These are phyloP conservation scores for Russula sp. DNA, from an alignment of 768 basidiomycete species.

Conservation along the genomic window DNA sequence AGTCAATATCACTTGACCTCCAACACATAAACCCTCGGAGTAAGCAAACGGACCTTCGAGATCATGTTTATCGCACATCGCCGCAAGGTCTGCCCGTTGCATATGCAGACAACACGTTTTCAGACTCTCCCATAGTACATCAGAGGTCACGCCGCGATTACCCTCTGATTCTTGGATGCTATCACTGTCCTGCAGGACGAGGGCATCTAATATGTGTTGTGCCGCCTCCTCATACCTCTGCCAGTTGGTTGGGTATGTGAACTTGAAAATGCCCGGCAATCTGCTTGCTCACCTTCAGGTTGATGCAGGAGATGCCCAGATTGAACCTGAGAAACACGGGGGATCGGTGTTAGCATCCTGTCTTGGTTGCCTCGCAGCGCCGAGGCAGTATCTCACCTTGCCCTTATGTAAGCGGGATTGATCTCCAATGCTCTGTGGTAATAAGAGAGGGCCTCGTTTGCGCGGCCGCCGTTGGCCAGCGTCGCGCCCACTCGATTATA, in stretches of 20 bases:
- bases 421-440: constrained; percentile 82
- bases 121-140: constrained; percentile 82
- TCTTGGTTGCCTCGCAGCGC: no score
- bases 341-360: not conserved
- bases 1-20: not conserved
- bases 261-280: constrained; percentile 23
- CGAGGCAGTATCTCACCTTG: constrained; percentile 44
- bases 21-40: not conserved
- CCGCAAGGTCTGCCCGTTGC: constrained; percentile 68
- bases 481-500: constrained; percentile 94
- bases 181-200: constrained; percentile 84
- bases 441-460: constrained; percentile 78
- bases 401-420: constrained; percentile 86
- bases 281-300: constrained; percentile 50
- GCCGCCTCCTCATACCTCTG: constrained; percentile 85
- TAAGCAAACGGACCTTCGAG: constrained; percentile 44
- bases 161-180: constrained; percentile 48
- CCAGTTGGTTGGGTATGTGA: constrained; percentile 12
- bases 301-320: constrained; percentile 87
- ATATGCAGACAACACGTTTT: constrained; percentile 77
- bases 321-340: constrained; percentile 61
- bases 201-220: constrained; percentile 79
- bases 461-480: constrained; percentile 79
- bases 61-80: constrained; percentile 64
- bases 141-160: constrained; percentile 64